A percentile compares a stretch with the other conserved stretches of the same genome.
These are phyloP conservation scores for Ophioceras dolichostomum DNA, from an alignment of 2,329 filamentous ascomycete genomes.

Conservation along the genomic window DNA sequence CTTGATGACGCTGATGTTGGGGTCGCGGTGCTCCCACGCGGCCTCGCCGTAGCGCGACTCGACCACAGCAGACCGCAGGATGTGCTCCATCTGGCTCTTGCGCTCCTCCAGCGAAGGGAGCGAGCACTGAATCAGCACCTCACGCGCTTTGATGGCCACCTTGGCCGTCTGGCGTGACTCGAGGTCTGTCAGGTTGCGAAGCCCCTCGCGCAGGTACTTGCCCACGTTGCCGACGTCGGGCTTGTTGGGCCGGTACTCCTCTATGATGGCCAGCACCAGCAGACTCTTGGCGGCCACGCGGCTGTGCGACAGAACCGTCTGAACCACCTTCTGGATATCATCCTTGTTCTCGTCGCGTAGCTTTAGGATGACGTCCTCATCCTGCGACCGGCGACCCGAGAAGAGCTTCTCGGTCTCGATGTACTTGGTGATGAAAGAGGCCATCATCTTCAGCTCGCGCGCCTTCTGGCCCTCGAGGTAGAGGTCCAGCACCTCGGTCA, in stretches of 20 bases:
- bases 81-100: constrained; percentile 95
- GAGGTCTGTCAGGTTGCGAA: constrained; percentile 82
- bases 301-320: constrained; percentile 87
- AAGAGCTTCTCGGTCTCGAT: constrained; percentile 77
- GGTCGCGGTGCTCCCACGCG: constrained; percentile 91
- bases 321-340: constrained; percentile 71
- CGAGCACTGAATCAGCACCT: constrained; percentile 94
- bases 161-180: constrained; percentile 79
- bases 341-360: constrained; percentile 96
- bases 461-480: constrained; percentile 84
- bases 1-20: constrained; percentile 81
- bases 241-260: constrained; percentile 91
- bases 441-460: constrained; percentile 77
- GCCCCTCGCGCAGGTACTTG: constrained; percentile 72
- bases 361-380: constrained; percentile 87
- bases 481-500: constrained; percentile 64
- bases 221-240: constrained; percentile 78
- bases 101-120: constrained; percentile 93
- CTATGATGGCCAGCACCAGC: constrained; percentile 78
- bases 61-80: constrained; percentile 85
- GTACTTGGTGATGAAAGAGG: constrained; percentile 68
- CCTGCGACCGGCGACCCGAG: constrained; percentile 69
- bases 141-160: constrained; percentile 92
- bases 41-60: constrained; percentile 97
- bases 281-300: constrained; percentile 90